Evolutionary conservation across 1,139 yeast species (phyloP).

Genomic region (Saccharomyces pastorianus): DNA sequence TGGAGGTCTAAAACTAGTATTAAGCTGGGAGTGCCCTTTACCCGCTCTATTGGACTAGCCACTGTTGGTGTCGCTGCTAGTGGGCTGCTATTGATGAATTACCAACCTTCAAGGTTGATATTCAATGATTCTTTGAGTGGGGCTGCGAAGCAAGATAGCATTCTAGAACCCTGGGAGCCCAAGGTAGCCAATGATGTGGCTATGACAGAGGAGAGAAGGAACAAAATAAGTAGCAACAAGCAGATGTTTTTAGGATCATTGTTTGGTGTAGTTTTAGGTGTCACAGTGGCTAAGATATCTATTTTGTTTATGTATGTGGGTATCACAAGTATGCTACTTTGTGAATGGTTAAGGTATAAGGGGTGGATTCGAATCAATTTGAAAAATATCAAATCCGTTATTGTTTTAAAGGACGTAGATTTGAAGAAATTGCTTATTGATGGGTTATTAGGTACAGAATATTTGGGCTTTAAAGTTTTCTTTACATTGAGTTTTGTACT

Average conservation of each 20-base stretch:
- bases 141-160: not conserved
- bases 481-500: conserved; percentile 16
- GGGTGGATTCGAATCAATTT: conserved; percentile 13
- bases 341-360: conserved; percentile 21
- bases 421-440: conserved; percentile 4
- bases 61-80: conserved; percentile 1
- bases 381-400: conserved; percentile 7
- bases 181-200: not conserved
- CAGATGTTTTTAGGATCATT: conserved; percentile 23
- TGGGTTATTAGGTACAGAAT: conserved; percentile 6
- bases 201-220: not conserved
- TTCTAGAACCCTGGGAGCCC: not conserved
- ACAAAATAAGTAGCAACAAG: conserved; percentile 13
- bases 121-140: conserved; percentile 1
- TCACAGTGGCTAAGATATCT: conserved; percentile 19
- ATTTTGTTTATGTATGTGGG: conserved; percentile 14
- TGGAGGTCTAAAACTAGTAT: not conserved
- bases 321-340: conserved; percentile 13
- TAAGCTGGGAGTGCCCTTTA: not conserved
- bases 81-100: not conserved
- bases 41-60: not conserved
- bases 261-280: conserved; percentile 18
- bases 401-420: conserved; percentile 1
- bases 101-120: conserved; percentile 1
- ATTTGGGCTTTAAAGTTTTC: conserved; percentile 17